These are phyloP conservation scores for Berkeleyomyces rouxiae DNA, from an alignment of 2,329 filamentous ascomycete species.

Conservation along the genomic window DNA sequence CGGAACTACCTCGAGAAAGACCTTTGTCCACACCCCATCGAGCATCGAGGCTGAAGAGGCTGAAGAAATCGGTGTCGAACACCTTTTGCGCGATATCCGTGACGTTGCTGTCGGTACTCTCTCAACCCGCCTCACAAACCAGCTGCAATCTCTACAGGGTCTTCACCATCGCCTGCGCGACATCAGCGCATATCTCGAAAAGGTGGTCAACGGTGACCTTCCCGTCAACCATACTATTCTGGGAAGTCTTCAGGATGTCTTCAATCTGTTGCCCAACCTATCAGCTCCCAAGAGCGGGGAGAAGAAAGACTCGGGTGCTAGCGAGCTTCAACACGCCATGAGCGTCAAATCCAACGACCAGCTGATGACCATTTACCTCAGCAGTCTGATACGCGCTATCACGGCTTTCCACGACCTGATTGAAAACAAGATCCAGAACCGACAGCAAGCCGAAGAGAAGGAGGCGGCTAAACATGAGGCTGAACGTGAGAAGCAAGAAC, in stretches of 20 bases:
- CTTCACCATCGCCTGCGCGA: conserved; percentile 87
- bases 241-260: conserved; percentile 96
- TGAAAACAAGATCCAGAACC: conserved; percentile 99
- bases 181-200: conserved; percentile 88
- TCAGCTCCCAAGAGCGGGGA: conserved; percentile 60
- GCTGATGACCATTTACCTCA: conserved; percentile 95
- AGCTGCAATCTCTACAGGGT: conserved; percentile 91
- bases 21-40: conserved; percentile 94
- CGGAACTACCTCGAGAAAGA: conserved; percentile 89
- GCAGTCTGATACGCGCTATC: conserved; percentile 90
- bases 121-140: conserved; percentile 90
- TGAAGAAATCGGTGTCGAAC: conserved; percentile 96
- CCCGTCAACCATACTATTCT: conserved; percentile 96
- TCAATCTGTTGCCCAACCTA: conserved; percentile 93
- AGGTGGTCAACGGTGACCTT: conserved; percentile 81
- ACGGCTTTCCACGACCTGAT: conserved; percentile 98
- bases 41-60: conserved; percentile 98
- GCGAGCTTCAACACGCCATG: conserved; percentile 89
- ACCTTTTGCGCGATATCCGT: conserved; percentile 90
- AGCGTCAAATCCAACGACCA: conserved; percentile 99
- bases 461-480: conserved; percentile 64
- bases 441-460: conserved; percentile 91
- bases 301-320: conserved; percentile 38
- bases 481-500: conserved; percentile 44
- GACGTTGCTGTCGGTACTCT: conserved; percentile 95